Conservation (phyloP, 768 basidiomycete species). For the Termitomyces sp. region DNA sequence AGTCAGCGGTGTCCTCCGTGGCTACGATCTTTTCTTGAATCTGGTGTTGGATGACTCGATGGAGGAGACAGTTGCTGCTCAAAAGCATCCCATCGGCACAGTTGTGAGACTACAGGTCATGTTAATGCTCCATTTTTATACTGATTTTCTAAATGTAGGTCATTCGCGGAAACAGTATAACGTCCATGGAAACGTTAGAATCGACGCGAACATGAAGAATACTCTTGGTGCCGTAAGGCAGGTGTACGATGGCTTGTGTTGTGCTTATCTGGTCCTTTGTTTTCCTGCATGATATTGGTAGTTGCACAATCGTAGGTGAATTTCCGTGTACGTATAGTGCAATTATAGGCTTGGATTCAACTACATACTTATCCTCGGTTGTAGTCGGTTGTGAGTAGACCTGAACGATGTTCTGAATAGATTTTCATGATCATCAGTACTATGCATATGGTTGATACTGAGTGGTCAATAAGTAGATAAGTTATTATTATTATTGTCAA, state of each 20-base stretch:
- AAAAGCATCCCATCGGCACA: constrained; percentile 88
- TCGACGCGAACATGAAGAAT: constrained; percentile 32
- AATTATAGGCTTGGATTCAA: not conserved
- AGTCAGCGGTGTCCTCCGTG: constrained; percentile 91
- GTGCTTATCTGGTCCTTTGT: not conserved
- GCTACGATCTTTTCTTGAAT: constrained; percentile 98
- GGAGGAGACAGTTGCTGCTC: constrained; percentile 86
- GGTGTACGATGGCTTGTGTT: constrained; percentile 6
- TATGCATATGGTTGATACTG: no score
- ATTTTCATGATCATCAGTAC: no score
- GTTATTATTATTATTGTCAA: no score
- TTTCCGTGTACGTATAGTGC: not conserved
- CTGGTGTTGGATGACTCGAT: constrained; percentile 93
- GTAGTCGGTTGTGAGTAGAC: not conserved
- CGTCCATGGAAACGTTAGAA: constrained; percentile 89
- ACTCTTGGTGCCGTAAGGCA: constrained; percentile 2
- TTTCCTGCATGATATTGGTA: not conserved
- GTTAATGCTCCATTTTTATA: not conserved
- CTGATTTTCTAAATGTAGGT: constrained; percentile 49
- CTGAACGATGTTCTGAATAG: not conserved
- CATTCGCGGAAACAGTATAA: constrained; percentile 94
- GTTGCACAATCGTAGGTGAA: not conserved
- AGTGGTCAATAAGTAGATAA: no score
- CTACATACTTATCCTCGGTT: not conserved
- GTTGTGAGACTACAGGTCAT: constrained; percentile 52